phyloP scores from a whole-genome alignment of 2,329 filamentous ascomycete genomes.

The Akanthomyces muscarius region DNA sequence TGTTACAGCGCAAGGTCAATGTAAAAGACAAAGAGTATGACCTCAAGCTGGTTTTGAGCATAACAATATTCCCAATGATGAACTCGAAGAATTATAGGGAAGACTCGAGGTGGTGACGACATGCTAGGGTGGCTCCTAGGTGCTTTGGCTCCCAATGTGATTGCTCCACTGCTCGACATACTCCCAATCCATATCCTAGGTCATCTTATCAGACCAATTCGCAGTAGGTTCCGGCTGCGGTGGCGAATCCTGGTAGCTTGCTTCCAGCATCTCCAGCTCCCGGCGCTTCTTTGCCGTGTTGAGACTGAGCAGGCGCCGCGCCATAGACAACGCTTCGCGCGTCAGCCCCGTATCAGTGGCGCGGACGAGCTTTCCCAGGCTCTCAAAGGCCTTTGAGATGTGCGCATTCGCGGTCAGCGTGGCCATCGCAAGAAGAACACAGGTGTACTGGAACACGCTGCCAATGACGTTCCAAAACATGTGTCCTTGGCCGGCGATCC shows the following conservation, averaged over 20 bases:
- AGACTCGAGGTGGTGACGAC: too few species aligned
- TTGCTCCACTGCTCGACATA: too few species aligned
- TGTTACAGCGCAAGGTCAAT: too few species aligned
- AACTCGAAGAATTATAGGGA: too few species aligned
- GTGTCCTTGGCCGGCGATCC: constrained; percentile 20
- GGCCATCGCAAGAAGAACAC: constrained; percentile 24
- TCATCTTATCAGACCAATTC: constrained; percentile 15
- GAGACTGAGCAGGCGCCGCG: constrained; percentile 22
- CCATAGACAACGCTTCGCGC: constrained; percentile 23
- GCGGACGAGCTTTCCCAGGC: constrained; percentile 21
- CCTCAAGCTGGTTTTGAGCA: too few species aligned
- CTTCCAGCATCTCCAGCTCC: constrained; percentile 22
- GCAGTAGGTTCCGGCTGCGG: constrained; percentile 1
- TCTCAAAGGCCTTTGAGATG: constrained; percentile 20
- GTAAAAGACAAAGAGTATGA: too few species aligned
- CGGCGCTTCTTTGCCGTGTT: constrained; percentile 21
- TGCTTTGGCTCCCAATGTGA: too few species aligned
- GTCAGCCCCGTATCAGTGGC: constrained; percentile 22
- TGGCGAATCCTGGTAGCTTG: constrained; percentile 16
- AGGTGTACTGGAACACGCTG: constrained; percentile 25
- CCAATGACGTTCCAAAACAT: constrained; percentile 25
- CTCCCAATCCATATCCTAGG: constrained; percentile 21
- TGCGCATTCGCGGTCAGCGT: constrained; percentile 18
- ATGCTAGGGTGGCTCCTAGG: too few species aligned
- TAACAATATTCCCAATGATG: too few species aligned